Base-by-base conservation (phyloP, 192 early-diverging fungal genomes). In the Jimgerdemannia lactiflua region DNA sequence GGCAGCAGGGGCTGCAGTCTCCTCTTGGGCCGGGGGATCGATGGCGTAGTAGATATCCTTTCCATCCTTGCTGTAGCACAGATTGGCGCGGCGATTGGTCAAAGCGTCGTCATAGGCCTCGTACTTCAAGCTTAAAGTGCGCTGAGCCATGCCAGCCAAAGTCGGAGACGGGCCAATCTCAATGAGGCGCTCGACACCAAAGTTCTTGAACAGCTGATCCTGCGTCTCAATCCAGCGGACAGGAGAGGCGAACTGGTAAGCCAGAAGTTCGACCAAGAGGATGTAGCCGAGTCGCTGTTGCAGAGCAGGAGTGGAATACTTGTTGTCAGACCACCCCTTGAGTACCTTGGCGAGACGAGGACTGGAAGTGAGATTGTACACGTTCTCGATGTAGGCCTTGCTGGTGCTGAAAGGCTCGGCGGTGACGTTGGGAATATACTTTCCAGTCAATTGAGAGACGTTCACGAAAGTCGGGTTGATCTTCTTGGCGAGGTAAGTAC, bases 221-320 rank as follows among this genome's bases (percentile, higher is more conserved):
- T 97, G 96, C 20, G 97, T 96, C 74, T 94, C 91, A 72, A 96
- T 97, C 97, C 96, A 98, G 78, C 95, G 91, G 19, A 97, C 96
- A 40, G 97, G 92, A 43, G 89, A 92, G 17, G 96, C 96, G 79
- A 98, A 92, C 84, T 98, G 97, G 81, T 97, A 95, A 8, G 96
- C 93, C 18, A 98, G 80, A 68, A 97, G 81, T 83, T 98, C 96
- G 73, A 97, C 89, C 64, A 98, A 77, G 42, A 98, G 82, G 10
- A 86, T 91, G 85, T 95, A 93, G 74, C 92, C 94, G 67, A 96
- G 89, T 54, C 92, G 91, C 83, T 98, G 95, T 74, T 95, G 93
- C 70, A 90, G 91, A 74, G 85, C 89, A n/a, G 95, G 85, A 69
- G 92, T 89, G 19, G 84, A 77, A 71, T 87, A 90, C 72, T 85